Evolutionary conservation across 345 rosid genomes (phyloP).

Genomic region (Acer negundo): DNA sequence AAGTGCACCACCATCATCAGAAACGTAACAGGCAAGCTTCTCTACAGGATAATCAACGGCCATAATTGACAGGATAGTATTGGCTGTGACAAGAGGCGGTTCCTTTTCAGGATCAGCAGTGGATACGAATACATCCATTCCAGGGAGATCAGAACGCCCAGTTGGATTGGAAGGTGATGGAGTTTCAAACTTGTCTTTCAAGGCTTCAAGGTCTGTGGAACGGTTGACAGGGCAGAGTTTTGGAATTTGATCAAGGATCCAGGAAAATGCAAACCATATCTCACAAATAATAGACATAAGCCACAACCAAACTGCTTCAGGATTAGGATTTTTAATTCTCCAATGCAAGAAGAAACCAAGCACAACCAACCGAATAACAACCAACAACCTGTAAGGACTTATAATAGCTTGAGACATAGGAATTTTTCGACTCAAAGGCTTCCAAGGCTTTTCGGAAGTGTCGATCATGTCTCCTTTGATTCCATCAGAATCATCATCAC

Average conservation of each 20-base stretch:
- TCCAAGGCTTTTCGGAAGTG: conserved; percentile 84
- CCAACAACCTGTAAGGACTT: conserved; percentile 85
- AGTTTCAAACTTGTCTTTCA: conserved; percentile 83
- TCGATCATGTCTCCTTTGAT: conserved; percentile 58
- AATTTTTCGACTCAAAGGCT: conserved; percentile 68
- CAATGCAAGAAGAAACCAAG: conserved; percentile 76
- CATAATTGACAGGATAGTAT: conserved; percentile 84
- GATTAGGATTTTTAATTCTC: conserved; percentile 76
- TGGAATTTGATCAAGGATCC: conserved; percentile 92
- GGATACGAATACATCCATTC: conserved; percentile 83
- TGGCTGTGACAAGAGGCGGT: conserved; percentile 85
- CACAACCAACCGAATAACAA: conserved; percentile 59
- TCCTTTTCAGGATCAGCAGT: conserved; percentile 97
- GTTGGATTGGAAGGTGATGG: conserved; percentile 90
- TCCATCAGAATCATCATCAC: conserved; percentile 62
- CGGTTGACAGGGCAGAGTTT: conserved; percentile 82
- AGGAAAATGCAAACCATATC: conserved; percentile 91
- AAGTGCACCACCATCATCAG: conserved; percentile 97
- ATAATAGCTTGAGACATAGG: conserved; percentile 59
- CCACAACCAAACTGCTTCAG: conserved; percentile 92
- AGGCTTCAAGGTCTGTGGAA: conserved; percentile 77
- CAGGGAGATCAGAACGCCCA: conserved; percentile 92
- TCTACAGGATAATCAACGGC: conserved; percentile 93
- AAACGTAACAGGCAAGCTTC: conserved; percentile 75
- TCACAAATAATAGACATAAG: conserved; percentile 78